Percentiles rank a stretch among this genome's conserved stretches.
phyloP scores from a whole-genome alignment of 805 yeast genomes.

The Diddensiella santjacobensis region DNA sequence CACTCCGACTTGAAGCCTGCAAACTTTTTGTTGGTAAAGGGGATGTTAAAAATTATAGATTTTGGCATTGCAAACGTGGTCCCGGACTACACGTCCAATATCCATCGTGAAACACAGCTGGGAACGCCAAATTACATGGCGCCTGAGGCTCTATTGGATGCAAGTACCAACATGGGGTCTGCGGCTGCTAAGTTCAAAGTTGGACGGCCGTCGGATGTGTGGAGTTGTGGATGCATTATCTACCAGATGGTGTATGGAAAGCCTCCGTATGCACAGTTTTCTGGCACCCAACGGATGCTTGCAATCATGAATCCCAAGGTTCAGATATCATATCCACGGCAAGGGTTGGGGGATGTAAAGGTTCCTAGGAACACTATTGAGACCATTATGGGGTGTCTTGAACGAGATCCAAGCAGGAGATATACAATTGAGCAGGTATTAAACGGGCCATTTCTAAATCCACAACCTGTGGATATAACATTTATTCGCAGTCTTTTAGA shows the following conservation, averaged over 20 bases:
- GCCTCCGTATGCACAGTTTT: slow-evolving; percentile 81
- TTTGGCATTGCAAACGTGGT: slow-evolving; percentile 90
- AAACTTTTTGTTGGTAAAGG: slow-evolving; percentile 56
- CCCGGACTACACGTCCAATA: slow-evolving; percentile 85
- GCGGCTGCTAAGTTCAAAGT: slow-evolving; percentile 55
- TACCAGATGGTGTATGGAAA: slow-evolving; percentile 93
- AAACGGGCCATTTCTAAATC: slow-evolving; percentile 64
- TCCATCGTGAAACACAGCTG: slow-evolving; percentile 83
- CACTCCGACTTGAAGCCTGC: slow-evolving; percentile 75
- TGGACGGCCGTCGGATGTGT: slow-evolving; percentile 92
- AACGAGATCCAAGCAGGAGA: slow-evolving; percentile 65
- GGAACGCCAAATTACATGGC: slow-evolving; percentile 99
- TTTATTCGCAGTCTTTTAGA: slow-evolving; percentile 68
- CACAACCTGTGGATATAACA: slow-evolving; percentile 64
- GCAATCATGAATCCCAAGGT: slow-evolving; percentile 87
- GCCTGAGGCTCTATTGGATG: slow-evolving; percentile 84
- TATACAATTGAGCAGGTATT: slow-evolving; percentile 62
- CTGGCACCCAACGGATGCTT: slow-evolving; percentile 70
- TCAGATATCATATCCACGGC: slow-evolving; percentile 60
- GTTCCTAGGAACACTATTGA: slow-evolving; percentile 70
- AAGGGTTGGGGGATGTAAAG: slow-evolving; percentile 54
- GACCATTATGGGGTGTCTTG: slow-evolving; percentile 66
- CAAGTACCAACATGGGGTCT: slow-evolving; percentile 27
- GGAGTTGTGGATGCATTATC: slow-evolving; percentile 97
- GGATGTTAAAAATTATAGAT: slow-evolving; percentile 82